Percentiles rank a stretch among this genome's conserved stretches.
Conservation (phyloP, 495 filamentous ascomycete genomes). For the Bacidia rubella region DNA sequence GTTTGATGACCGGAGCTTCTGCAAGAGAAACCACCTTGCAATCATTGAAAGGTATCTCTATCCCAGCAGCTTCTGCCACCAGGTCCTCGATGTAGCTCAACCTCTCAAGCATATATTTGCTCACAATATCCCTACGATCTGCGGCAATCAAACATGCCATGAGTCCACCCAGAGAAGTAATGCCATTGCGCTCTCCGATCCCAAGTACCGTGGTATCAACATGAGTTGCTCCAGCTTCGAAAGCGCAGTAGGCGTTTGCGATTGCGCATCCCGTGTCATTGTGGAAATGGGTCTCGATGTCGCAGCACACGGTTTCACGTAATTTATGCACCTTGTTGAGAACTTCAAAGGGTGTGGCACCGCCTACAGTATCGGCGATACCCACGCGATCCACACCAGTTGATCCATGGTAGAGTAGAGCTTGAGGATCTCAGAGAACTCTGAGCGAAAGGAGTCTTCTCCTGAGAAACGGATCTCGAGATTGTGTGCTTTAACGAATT, state of each 20-base stretch:
- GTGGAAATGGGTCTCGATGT: constrained; percentile 40
- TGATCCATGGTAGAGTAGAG: constrained; percentile 70
- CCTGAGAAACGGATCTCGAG: constrained; percentile 71
- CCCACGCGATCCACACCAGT: constrained; percentile 69
- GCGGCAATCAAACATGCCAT: constrained; percentile 42
- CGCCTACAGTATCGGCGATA: constrained; percentile 80
- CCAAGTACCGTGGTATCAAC: constrained; percentile 40
- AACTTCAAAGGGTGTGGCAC: constrained; percentile 61
- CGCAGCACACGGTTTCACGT: constrained; percentile 37
- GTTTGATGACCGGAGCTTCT: no score
- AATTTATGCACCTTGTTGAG: constrained; percentile 56
- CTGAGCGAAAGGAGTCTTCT: constrained; percentile 74
- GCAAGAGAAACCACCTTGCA: no score
- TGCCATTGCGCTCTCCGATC: constrained; percentile 29
- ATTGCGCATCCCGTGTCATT: constrained; percentile 42
- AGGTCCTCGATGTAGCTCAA: constrained; percentile 40
- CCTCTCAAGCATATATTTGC: constrained; percentile 41
- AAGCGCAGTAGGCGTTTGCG: constrained; percentile 39
- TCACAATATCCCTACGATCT: constrained; percentile 36
- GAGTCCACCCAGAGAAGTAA: constrained; percentile 30
- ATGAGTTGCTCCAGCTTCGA: constrained; percentile 39
- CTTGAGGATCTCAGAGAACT: constrained; percentile 63
- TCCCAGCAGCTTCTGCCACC: constrained; percentile 30
- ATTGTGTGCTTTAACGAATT: constrained; percentile 82
- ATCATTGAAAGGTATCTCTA: constrained; percentile 44